Conservation (phyloP, 2,329 filamentous ascomycete species). For the Laburnicola sp. region DNA sequence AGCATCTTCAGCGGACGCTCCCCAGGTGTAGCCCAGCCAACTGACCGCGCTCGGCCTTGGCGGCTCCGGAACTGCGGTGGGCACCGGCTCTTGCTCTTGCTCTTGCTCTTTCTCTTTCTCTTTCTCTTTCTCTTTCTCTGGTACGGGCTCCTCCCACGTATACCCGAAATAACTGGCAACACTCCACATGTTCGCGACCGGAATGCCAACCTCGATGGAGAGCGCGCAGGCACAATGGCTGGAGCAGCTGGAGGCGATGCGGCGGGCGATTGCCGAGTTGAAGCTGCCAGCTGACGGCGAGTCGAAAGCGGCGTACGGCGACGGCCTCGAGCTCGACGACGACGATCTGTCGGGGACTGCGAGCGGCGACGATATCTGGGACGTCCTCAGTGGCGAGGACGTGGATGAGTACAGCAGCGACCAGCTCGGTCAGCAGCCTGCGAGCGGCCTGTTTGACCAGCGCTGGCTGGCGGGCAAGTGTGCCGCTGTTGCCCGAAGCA, state of each 20-base stretch:
- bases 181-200: neutral
- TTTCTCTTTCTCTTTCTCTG: too few species aligned
- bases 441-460: constrained; percentile 54
- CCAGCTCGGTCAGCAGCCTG: constrained; percentile 57
- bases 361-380: constrained; percentile 84
- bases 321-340: constrained; percentile 66
- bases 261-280: constrained; percentile 76
- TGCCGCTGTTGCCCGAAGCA: constrained; percentile 63
- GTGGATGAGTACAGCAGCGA: constrained; percentile 67
- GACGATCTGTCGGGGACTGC: constrained; percentile 64
- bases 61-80: too few species aligned
- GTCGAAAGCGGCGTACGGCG: constrained; percentile 55
- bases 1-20: too few species aligned
- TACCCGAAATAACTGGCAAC: too few species aligned
- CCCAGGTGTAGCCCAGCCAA: too few species aligned
- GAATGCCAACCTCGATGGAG: constrained; percentile 47
- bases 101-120: too few species aligned
- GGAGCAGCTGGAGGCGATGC: constrained; percentile 82
- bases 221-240: constrained; percentile 72
- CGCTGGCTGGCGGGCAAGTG: constrained; percentile 76
- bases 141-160: too few species aligned
- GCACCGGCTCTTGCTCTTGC: too few species aligned
- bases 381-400: constrained; percentile 78
- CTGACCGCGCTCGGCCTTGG: too few species aligned
- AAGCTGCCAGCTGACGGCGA: constrained; percentile 56